Evolutionary conservation across 371 early-diverging fungal species (phyloP), one percentile per base, ranked within the genome.

Genomic region (Dichotomocladium elegans): DNA sequence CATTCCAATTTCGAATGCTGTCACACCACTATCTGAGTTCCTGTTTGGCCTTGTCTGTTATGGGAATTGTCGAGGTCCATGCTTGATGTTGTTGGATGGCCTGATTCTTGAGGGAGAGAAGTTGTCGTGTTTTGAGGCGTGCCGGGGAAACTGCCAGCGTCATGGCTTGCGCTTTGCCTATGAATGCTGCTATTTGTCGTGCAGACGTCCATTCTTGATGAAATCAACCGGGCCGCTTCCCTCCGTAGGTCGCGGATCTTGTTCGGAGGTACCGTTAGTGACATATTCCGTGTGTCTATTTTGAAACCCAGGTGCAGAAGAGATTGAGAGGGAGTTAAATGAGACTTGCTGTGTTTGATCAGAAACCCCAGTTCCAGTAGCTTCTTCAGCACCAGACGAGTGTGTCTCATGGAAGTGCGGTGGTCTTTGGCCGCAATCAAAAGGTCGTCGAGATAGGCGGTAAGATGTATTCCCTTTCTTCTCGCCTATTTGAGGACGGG

Each of bases 381-480:
- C 14, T 33, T 33, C 14, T 9, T 33, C 33, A 33, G 8, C 14
- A 33, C 33, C 33, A 10, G 8, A 9, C 58, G 44, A 10, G 56
- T 48, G n/a, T 63, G 56, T 8, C 37, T 30, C 3, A 24, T 35
- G 19, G 58, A 41, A 22, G 27, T 19, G 11, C 34, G 44, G 3
- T 21, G 11, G 2, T 28, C 31, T 22, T 49, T 35, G 41, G 58
- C 61, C 3, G 53, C 43, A 1, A 58, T 9, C 12, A 61, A 40
- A 54, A 53, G 59, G 51, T 66, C 60, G 67, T 62, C 62, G n/a
- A 66, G 35, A 26, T 66, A 66, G 11, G 57, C 60, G 2, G 52
- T 34, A 2, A 66, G 5, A 3, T 51, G 24, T 12, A 66, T 57
- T 0, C 64, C 60, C 22, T 58, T 45, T 0, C 55, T 33, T 5